These are phyloP conservation scores for Suhomyces prunicola DNA, from an alignment of 805 yeast genomes.

Conservation along the genomic window DNA sequence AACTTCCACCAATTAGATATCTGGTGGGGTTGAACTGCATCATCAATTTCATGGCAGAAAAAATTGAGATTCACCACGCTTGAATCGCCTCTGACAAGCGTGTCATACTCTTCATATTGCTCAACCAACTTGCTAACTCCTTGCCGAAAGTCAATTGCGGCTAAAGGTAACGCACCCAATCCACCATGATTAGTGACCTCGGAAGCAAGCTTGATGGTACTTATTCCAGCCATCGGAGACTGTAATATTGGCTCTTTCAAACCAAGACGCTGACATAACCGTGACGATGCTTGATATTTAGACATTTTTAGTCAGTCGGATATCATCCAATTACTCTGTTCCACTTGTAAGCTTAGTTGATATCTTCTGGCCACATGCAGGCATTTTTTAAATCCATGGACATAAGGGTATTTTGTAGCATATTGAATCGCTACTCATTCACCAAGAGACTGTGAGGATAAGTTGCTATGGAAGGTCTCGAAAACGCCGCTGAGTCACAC, in stretches of 20 bases:
- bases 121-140: slow-evolving; percentile 14
- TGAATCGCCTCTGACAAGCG: slow-evolving; percentile 7
- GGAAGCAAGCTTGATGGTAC: slow-evolving; percentile 44
- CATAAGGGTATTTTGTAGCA: not conserved
- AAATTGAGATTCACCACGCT: slow-evolving; percentile 43
- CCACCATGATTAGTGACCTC: slow-evolving; percentile 44
- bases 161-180: slow-evolving; percentile 48
- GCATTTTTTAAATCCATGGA: not conserved
- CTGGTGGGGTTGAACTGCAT: slow-evolving; percentile 14
- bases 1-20: slow-evolving; percentile 21
- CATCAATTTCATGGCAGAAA: slow-evolving; percentile 39
- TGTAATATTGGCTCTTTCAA: slow-evolving; percentile 46
- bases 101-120: slow-evolving; percentile 13
- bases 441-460: not conserved
- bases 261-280: slow-evolving; percentile 17
- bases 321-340: not conserved
- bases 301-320: not conserved
- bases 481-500: not conserved
- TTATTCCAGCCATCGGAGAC: slow-evolving; percentile 61
- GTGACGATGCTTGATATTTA: not conserved
- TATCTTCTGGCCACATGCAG: not conserved
- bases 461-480: not conserved
- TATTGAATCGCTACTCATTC: not conserved
- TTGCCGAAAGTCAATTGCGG: slow-evolving; percentile 26
- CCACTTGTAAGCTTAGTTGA: not conserved